phyloP scores from a whole-genome alignment of 176 grass and related monocot genomes.

The Elymus sibiricus region DNA sequence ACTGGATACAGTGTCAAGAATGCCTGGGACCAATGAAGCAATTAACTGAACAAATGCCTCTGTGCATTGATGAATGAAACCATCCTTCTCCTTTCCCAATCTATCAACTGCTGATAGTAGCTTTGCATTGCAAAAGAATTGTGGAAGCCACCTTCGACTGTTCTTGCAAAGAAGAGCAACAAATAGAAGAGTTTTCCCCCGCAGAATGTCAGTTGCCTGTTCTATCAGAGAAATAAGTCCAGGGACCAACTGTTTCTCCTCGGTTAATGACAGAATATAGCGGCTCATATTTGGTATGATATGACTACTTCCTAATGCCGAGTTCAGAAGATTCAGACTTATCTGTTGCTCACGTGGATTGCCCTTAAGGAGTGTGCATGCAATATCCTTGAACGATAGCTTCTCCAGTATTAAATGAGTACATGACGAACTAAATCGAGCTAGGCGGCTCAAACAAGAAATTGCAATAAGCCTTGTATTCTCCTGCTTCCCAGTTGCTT shows the following conservation, averaged over 20 bases:
- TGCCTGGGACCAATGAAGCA: conserved; percentile 56
- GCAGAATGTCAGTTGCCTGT: conserved; percentile 74
- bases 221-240: conserved; percentile 70
- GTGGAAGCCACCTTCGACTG: conserved; percentile 86
- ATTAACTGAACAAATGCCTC: conserved; percentile 83
- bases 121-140: conserved; percentile 86
- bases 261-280: conserved; percentile 59
- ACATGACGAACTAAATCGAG: conserved; percentile 81
- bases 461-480: conserved; percentile 81
- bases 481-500: conserved; percentile 90
- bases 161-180: conserved; percentile 91
- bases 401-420: conserved; percentile 79
- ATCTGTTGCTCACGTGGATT: conserved; percentile 89
- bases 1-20: conserved; percentile 77
- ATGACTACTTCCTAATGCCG: conserved; percentile 65
- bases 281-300: conserved; percentile 72
- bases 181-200: conserved; percentile 89
- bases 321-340: conserved; percentile 80
- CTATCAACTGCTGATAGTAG: conserved; percentile 82
- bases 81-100: conserved; percentile 82
- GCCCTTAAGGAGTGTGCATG: conserved; percentile 72
- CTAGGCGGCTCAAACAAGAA: conserved; percentile 82
- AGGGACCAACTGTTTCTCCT: conserved; percentile 85
- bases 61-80: conserved; percentile 77
- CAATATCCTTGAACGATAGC: conserved; percentile 71